Base-by-base conservation (phyloP, 73 alveolate genomes). In the Paraurostyla sp. region DNA sequence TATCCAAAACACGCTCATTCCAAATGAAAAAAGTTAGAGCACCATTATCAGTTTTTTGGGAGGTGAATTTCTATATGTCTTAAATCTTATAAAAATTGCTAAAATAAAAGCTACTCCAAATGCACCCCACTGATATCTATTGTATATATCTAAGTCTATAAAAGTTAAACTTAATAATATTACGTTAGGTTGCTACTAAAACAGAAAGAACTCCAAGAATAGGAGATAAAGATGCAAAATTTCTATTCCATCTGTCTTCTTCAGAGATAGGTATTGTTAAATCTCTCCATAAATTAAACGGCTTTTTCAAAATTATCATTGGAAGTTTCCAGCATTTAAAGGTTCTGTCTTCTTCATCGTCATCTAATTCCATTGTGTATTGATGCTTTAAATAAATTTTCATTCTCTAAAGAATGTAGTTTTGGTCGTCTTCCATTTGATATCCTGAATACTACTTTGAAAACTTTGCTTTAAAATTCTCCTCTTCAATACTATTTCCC, bases 1-100 rank as follows among this genome's bases (percentile, higher is more conserved):
- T 20, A 95, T 91, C 99, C 99, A 95, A 16, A 95, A 59, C 60
- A 95, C 58, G 18, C 96, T 71, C 97, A 95, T 93, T 48, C 65
- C 76, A 76, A 95, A 93, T 27, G 97, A 93, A 27, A 93, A 46
- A 15, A 83, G 40, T 29, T 33, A 29, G 36, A 78, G 46, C 15
- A 50, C 2, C 62, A 78, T 46, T n/a, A 78, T 23, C 27, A 25
- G 65, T 32, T 51, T 13, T 35, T 51, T 22, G 3, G 89, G 89
- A 7, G 89, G 78, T 36, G 49, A 51, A 35, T 46, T 51, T 54
- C 78, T 78, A 25, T 78, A 51, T 6, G 89, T 52, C 45, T 35
- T 52, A 15, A 78, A 40, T 54, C 76, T 36, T 7, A 78, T 78
- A 0, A 32, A 6, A 33, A 78, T 9, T 2, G 56, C 54, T 20